Evolutionary conservation across 176 grass and related monocot genomes (phyloP), one percentile per base, ranked within the genome.

Genomic region (Saccharum officinarum): DNA sequence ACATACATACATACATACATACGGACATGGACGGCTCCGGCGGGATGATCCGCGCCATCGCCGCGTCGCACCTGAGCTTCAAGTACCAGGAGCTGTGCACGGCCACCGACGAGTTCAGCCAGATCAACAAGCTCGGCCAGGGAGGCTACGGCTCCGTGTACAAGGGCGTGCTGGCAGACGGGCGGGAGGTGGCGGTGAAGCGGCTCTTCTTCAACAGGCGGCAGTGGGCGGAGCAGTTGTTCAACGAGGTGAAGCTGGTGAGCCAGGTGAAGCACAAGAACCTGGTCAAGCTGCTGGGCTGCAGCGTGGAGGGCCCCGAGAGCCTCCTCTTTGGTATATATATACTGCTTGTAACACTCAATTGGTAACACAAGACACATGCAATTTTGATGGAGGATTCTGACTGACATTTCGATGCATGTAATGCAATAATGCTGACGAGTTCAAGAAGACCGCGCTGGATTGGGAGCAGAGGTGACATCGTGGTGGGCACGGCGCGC

Each of bases 191-290:
- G 31, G 94, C 94, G 4, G 89, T 97, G 70, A 97, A 97, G 79
- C 87, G 94, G 39, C 84, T 97, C 23, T 97, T 92, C 78, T 84
- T 90, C 86, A 80, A 86, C 86, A 90, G 80, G 25, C 86, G 87
- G 80, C 86, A 92, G 72, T 92, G 92, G 80, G 67, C 91, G 6
- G 88, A 94, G 8, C 94, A 97, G 67, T 92, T 97, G 83, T 94
- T 92, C 86, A 97, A 94, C 54, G 94, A 97, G 85, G 92, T 97
- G 79, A 38, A 20, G 20, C 71, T 97, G 3, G 83, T 97, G 3
- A 97, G 92, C 66, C 94, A 92, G 85, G 90, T 97, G 83, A 88
- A 90, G 86, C 94, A 97, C 88, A 97, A 94, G 82, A 94, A 97
- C 60, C 86, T 97, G 38, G 94, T 88, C 45, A 97, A 92, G 88